Conservation (phyloP, 306 rosid genomes). For the Sicyos edulis region DNA sequence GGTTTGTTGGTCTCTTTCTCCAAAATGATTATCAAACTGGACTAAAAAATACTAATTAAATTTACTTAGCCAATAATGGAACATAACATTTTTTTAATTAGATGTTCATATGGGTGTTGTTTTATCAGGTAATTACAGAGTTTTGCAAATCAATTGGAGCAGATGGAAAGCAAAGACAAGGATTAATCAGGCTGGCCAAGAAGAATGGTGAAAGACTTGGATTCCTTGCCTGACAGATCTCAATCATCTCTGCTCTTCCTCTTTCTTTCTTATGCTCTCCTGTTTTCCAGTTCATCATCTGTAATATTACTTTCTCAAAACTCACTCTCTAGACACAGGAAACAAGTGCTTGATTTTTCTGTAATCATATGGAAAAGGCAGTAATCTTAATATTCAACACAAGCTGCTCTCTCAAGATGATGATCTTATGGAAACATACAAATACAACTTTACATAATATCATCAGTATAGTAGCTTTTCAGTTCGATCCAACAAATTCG, state of each 20-base stretch:
- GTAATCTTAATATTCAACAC: neutral
- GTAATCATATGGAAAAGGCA: neutral
- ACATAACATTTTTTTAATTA: too few species aligned
- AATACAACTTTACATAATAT: neutral
- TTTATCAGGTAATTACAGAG: constrained; percentile 44
- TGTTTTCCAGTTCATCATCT: neutral
- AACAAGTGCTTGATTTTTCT: neutral
- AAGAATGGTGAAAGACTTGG: constrained; percentile 96
- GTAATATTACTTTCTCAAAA: neutral
- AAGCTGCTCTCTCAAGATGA: neutral
- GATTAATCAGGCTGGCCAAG: constrained; percentile 90
- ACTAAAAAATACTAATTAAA: too few species aligned
- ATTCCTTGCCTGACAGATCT: constrained; percentile 60
- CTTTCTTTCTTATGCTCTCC: neutral
- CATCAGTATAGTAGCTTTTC: neutral
- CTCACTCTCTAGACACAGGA: too few species aligned
- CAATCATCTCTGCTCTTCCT: constrained; percentile 1
- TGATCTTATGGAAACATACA: too few species aligned
- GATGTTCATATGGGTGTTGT: neutral
- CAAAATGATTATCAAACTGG: too few species aligned
- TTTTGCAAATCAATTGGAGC: constrained; percentile 99
- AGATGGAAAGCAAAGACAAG: constrained; percentile 97
- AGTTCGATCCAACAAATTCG: neutral
- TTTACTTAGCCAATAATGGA: too few species aligned
- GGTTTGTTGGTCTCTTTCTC: too few species aligned